A percentile compares a stretch with the other conserved stretches of the same genome.
phyloP scores from a whole-genome alignment of 441 rosid species.

The Euphorbia neoarborescens region DNA sequence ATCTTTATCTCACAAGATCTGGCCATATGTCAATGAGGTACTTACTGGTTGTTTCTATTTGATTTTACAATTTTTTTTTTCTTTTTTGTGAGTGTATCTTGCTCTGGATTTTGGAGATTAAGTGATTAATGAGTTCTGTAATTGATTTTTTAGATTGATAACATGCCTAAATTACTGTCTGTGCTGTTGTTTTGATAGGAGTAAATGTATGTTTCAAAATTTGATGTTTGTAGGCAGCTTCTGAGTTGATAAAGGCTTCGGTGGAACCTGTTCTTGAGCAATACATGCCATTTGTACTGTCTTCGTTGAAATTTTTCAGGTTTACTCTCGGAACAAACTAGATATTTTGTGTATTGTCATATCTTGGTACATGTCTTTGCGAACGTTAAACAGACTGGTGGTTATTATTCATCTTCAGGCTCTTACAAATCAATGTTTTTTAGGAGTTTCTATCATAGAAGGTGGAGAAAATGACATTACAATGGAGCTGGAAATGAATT shows the following conservation, averaged over 20 bases:
- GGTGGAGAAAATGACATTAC: conserved; percentile 48
- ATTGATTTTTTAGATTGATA: neutral
- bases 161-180: neutral
- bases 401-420: neutral
- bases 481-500: conserved; percentile 88
- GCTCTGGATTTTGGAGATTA: conserved; percentile 3
- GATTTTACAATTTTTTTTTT: neutral
- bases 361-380: neutral
- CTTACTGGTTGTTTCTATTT: conserved; percentile 1
- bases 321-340: conserved; percentile 74
- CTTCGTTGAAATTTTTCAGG: conserved; percentile 74
- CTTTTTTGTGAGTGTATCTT: no score
- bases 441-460: conserved; percentile 73
- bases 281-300: conserved; percentile 63
- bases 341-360: neutral
- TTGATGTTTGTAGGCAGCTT: conserved; percentile 57
- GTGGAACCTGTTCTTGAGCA: conserved; percentile 85
- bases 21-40: conserved; percentile 91
- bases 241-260: conserved; percentile 62
- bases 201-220: neutral
- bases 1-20: conserved; percentile 77
- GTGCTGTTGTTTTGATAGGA: conserved; percentile 3
- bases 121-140: neutral
- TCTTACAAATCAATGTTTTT: conserved; percentile 12
- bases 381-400: neutral